Evolutionary conservation across 495 filamentous ascomycete species (phyloP), one percentile per base, ranked within the genome.

Genomic region (Podospora fimiseda): DNA sequence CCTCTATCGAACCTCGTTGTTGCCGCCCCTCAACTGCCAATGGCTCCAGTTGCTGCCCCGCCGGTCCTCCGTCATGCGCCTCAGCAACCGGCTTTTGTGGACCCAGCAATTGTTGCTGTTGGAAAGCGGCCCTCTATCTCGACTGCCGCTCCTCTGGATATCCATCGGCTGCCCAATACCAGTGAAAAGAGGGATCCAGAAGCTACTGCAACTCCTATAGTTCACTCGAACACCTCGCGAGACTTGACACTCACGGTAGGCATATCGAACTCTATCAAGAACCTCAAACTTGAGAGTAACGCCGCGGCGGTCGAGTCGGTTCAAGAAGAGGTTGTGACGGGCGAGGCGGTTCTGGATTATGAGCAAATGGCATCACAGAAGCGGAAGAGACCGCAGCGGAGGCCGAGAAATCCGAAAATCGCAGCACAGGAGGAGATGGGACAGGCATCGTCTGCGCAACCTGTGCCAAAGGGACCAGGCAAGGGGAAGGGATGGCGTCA

Each of bases 401-500:
- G 55, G 40, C 21, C 56, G 11, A 47, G 51, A 19, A 56, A 56
- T 20, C 24, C 51, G 16, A 53, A 53, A 48, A 37, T 19, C 15
- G 44, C 33, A 30, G 13, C 43, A 2, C 56, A 52, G n/a, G 61
- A 58, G 15, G 64, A 62, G 13, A 45, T 9, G 22, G 16, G 38
- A 1, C 60, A 64, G 22, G 59, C 51, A 15, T 59, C 59, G 1
- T 60, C 66, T 2, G 44, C 37, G 3, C n/a, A 52, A n/a, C 16
- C 21, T 21, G 14, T 14, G 21, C n/a, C 41, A 21, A 64, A 62
- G 39, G 51, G 53, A 20, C 61, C 61, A 1, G 64, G 70, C 8
- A 78, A 72, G 55, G 78, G 71, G 48, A 85, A 83, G 53, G 89
- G 90, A 24, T 96, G 88, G 89, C 78, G 88, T 56, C 80, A 92